A percentile compares a stretch with the other conserved stretches of the same genome.
phyloP scores from a whole-genome alignment of 1,139 yeast genomes.

The Kurtzmaniella natalensis region DNA sequence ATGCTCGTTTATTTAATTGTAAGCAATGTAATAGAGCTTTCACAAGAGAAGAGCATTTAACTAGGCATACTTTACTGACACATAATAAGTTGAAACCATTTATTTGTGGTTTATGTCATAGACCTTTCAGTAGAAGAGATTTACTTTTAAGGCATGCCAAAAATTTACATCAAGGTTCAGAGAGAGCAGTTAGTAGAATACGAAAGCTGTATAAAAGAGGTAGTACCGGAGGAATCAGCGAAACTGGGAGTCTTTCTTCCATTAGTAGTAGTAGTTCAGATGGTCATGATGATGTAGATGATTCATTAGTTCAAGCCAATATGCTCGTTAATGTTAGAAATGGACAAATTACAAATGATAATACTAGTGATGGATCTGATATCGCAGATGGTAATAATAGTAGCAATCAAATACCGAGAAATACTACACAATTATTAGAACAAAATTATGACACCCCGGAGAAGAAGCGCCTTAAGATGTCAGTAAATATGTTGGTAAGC shows the following conservation, averaged over 20 bases:
- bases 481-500: conserved; percentile 45
- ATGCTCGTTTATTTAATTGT: conserved; percentile 42
- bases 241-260: conserved; percentile 2
- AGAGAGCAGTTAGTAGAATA: conserved; percentile 41
- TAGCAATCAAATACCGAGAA: conserved; percentile 3
- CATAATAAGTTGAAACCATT: conserved; percentile 47
- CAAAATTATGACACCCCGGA: conserved; percentile 25
- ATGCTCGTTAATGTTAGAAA: no score
- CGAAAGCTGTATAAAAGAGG: conserved; percentile 33
- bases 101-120: conserved; percentile 26
- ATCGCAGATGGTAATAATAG: background rate
- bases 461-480: conserved; percentile 37
- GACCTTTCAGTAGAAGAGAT: conserved; percentile 29
- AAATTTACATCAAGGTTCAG: conserved; percentile 28
- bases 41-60: conserved; percentile 45
- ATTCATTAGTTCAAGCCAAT: conserved; percentile 5
- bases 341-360: no score
- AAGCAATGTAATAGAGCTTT: conserved; percentile 42
- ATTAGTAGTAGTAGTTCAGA: conserved; percentile 3
- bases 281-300: conserved; percentile 11
- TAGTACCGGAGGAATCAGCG: conserved; percentile 14
- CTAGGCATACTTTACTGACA: conserved; percentile 41
- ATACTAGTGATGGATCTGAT: background rate
- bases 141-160: conserved; percentile 28
- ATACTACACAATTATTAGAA: background rate